Conservation (phyloP, 2,329 filamentous ascomycete genomes). For the Pseudogymnoascus sp. region DNA sequence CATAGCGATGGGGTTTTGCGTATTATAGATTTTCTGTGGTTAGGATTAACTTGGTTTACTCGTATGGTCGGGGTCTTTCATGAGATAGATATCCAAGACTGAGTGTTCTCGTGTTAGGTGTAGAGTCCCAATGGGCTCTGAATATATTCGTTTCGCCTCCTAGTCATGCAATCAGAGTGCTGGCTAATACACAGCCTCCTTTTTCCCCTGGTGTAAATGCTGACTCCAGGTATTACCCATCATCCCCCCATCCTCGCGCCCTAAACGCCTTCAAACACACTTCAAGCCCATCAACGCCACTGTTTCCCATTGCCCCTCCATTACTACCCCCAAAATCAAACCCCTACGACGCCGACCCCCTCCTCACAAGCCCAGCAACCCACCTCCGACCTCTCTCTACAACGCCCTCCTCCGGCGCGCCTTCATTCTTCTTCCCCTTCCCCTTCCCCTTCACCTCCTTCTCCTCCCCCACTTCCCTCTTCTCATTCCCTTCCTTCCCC, state of each 20-base stretch:
- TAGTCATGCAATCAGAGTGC: neutral
- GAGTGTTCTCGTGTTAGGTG: neutral
- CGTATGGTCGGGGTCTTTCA: too few species aligned
- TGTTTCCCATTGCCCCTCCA: neutral
- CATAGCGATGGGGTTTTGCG: conserved; percentile 1
- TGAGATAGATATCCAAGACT: neutral
- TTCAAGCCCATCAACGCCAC: neutral
- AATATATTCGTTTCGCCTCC: neutral
- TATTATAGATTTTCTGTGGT: neutral
- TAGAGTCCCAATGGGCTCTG: neutral
- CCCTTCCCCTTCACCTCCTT: neutral
- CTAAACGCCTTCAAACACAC: neutral
- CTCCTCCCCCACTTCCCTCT: neutral
- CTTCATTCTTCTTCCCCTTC: neutral
- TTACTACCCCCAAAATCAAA: neutral
- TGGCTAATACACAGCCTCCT: neutral
- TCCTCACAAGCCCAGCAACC: neutral
- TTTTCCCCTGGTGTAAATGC: neutral
- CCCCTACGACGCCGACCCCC: neutral
- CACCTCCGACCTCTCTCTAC: neutral
- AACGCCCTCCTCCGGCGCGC: neutral
- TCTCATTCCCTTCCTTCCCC: neutral
- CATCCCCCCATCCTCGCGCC: neutral
- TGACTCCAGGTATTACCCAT: neutral
- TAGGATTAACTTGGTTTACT: neutral